A percentile compares a stretch with the other conserved stretches of the same genome.
Evolutionary conservation across 441 rosid species (phyloP).

Genomic region (Aleurites moluccanus): DNA sequence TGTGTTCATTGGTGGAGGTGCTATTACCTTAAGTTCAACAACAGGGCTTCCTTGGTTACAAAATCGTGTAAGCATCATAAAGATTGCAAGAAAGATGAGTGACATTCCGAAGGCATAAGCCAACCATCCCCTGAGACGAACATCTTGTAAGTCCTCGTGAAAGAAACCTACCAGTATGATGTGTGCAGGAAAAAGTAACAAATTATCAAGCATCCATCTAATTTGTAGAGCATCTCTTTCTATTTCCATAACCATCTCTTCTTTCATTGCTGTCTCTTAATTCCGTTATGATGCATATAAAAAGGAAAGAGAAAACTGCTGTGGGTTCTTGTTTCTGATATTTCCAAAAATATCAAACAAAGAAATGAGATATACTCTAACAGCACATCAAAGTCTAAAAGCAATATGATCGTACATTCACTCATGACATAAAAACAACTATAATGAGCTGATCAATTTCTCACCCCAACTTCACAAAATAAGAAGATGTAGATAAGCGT

Average conservation of each 20-base stretch:
- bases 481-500: neutral
- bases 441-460: neutral
- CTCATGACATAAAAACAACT: too few species aligned
- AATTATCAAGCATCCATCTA: conserved; percentile 7
- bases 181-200: conserved; percentile 1
- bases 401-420: neutral
- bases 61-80: conserved; percentile 57
- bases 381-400: neutral
- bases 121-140: conserved; percentile 68
- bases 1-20: conserved; percentile 81
- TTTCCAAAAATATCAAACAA: neutral
- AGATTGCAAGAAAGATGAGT: conserved; percentile 47
- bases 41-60: conserved; percentile 53
- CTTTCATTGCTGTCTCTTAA: neutral
- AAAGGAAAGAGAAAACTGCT: neutral
- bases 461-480: neutral
- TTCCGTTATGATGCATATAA: neutral
- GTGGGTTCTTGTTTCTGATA: neutral
- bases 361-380: neutral
- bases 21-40: conserved; percentile 60
- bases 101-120: conserved; percentile 49
- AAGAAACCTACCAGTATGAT: conserved; percentile 8
- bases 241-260: neutral
- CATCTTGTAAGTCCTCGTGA: conserved; percentile 14
- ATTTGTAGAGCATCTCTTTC: neutral